Percentiles rank a stretch among this genome's conserved stretches.
Evolutionary conservation across 306 rosid genomes (phyloP).

Genomic region (Sesbania bispinosa): DNA sequence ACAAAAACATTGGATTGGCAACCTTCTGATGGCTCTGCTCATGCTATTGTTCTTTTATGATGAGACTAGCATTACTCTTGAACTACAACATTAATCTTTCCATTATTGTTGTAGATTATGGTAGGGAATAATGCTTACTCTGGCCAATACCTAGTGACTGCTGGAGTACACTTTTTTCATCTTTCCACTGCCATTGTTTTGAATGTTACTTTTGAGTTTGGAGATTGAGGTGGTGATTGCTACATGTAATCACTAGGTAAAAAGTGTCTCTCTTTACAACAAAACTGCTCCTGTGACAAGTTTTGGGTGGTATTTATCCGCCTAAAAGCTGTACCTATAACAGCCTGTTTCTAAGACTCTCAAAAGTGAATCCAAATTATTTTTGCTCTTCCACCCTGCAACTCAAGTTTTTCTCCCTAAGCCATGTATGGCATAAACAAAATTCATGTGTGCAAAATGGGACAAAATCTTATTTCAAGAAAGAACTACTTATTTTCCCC

Average conservation of each 20-base stretch:
- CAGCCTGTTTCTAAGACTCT: background rate
- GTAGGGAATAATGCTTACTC: background rate
- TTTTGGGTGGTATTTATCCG: constrained; percentile 3
- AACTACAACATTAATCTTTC: background rate
- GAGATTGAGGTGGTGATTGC: background rate
- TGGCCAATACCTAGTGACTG: background rate
- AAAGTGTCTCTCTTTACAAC: constrained; percentile 11
- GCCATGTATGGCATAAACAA: constrained; percentile 10
- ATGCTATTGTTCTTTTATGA: background rate
- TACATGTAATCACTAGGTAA: constrained; percentile 1
- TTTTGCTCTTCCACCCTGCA: constrained; percentile 12
- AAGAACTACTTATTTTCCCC: constrained; percentile 44
- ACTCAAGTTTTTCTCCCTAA: constrained; percentile 16
- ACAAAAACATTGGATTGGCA: constrained; percentile 2
- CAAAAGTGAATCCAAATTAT: constrained; percentile 18
- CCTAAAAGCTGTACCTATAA: constrained; percentile 4
- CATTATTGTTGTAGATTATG: background rate
- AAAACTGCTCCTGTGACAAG: constrained; percentile 24
- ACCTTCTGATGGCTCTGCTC: background rate
- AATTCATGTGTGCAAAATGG: constrained; percentile 3
- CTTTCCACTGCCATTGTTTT: background rate
- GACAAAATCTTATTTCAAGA: background rate
- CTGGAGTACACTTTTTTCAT: background rate
- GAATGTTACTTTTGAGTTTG: background rate
- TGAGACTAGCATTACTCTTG: background rate